Evolutionary conservation across 2,329 filamentous ascomycete species (phyloP).

Genomic region (Trichoderma afroharzianum): DNA sequence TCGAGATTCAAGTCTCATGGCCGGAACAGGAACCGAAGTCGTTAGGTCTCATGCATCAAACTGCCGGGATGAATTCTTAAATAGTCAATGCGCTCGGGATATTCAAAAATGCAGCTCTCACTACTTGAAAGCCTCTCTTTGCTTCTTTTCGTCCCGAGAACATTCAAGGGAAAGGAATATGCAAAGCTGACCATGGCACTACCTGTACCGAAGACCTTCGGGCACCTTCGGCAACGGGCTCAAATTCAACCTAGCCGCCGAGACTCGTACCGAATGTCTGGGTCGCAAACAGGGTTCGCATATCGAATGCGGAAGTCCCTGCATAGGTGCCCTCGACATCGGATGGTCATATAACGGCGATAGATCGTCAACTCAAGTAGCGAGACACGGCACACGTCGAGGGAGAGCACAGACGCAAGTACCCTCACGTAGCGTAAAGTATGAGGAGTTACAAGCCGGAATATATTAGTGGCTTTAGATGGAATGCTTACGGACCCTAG

Average conservation of each 20-base stretch:
- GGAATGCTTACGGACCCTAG: not conserved
- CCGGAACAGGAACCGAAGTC: not conserved
- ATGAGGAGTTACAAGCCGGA: not conserved
- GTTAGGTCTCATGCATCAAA: not conserved
- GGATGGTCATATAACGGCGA: not conserved
- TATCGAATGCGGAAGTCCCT: slow-evolving; percentile 2
- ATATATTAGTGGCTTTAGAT: not conserved
- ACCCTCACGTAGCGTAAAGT: not conserved
- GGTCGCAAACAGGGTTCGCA: not conserved
- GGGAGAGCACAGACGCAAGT: not conserved
- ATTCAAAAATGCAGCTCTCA: not conserved
- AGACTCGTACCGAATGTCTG: not conserved
- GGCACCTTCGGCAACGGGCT: not conserved
- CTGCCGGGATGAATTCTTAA: not conserved
- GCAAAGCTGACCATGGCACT: not conserved
- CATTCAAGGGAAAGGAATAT: not conserved
- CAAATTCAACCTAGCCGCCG: not conserved
- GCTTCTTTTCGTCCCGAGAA: not conserved
- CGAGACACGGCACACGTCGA: not conserved
- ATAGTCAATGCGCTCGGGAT: not conserved
- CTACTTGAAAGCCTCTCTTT: not conserved
- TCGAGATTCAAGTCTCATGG: not conserved
- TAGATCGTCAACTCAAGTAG: not conserved
- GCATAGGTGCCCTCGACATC: too few relatives aligned
- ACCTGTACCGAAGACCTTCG: not conserved